Evolutionary conservation across 2,329 filamentous ascomycete genomes (phyloP), one percentile per base, ranked within the genome.

Genomic region (Ascochyta clinopodiicola): DNA sequence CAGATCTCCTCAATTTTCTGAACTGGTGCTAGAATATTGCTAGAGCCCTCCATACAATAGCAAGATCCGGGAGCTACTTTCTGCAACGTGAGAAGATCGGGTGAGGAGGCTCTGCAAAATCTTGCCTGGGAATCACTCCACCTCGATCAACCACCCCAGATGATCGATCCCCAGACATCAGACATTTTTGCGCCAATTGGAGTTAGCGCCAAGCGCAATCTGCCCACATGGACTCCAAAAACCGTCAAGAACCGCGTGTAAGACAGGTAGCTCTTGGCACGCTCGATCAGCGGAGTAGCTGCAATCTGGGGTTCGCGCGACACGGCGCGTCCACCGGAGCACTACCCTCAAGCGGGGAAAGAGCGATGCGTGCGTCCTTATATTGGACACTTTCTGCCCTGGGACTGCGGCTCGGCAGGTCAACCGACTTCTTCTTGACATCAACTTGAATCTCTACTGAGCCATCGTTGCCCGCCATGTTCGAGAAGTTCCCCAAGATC

Each of bases 401-500:
- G 21, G 7, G 12, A 31, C 8, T 29, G 22, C 36, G 17, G n/a
- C 29, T 10, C 22, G 43, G 45, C 19, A 36, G 53, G 46, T 46
- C 37, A 27, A 31, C 40, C 21, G 44, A 52, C 38, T 50, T 37
- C 40, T 37, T 49, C 43, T 57, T 31, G 24, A 22, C 47, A 27
- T 27, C 36, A 22, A 34, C 6, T 44, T 21, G 51, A 32, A 59
- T 46, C 48, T 56, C 40, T 51, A 2, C 50, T 53, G 59, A 47
- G 58, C 60, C 25, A 19, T n/a, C 27, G 13, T 37, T 44, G 39
- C 42, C 40, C 37, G 34, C 44, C 24, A 46, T 75, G 71, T 65
- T 66, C 29, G 71, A 69, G 47, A 64, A 57, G 22, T 60, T 83
- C 24, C 82, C 82, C 24, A 82, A 82, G 68, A 79, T 81, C 53